Base-by-base conservation (phyloP, 768 basidiomycete genomes). In the Phaffia australis region DNA sequence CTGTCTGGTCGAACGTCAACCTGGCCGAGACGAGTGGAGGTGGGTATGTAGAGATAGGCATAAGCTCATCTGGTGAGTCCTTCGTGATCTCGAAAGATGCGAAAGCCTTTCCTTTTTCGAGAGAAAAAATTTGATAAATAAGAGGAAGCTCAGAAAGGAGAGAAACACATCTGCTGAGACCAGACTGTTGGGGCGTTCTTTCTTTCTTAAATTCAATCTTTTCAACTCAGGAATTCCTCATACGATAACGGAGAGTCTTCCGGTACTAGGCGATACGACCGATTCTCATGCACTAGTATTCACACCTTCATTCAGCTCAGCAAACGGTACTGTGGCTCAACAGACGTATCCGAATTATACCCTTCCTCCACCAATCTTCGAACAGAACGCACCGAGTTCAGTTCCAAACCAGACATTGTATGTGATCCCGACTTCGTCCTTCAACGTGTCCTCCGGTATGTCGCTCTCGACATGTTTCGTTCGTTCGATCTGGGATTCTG, bases 271-370 rank as follows among this genome's bases (percentile, higher is more conserved):
- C 25, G 76, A 77, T 60, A 75, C 76, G 7, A 75, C 74, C 6
- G 68, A 73, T 3, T 64, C 66, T 29, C 70, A 72, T 47, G 70
- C 71, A 0, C 71, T 77, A 23, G 54, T 77, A 48, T 74, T 76
- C 62, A 74, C 76, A 0, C 74, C 74, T 0, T 49, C 74, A 3
- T 68, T 76, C 23, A 63, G 64, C 19, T 19, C 69, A 1, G 47
- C 59, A 7, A 64, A 70, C 9, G 65, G 42, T 27, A 11, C 3
- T 16, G 32, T 71, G 70, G 25, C n/a, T n/a, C 16, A 29, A 58
- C 76, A 75, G 1, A 58, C 75, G 1, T 77, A 76, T 57, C 76
- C 76, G 15, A 75, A 75, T 62, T 77, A 77, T 70, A 75, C 74
- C 19, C 71, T 77, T 11, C 74, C 75, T 14, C 67, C 69, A 18